Evolutionary conservation across 2,329 filamentous ascomycete species (phyloP), one percentile per base, ranked within the genome.

Genomic region (Epichloe bromicola): DNA sequence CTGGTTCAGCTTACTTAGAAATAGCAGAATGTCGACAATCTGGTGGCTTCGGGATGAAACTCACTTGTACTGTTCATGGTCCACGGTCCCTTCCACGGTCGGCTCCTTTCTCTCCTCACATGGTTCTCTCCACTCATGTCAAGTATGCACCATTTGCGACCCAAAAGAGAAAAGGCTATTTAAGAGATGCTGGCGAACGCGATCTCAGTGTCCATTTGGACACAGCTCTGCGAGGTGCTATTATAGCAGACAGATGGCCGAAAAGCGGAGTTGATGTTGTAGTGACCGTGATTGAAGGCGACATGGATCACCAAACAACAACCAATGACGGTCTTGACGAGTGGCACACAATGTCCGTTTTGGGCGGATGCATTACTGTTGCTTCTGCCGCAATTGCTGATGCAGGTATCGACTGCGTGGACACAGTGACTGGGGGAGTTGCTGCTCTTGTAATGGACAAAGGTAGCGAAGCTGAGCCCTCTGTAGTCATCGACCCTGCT

Each of bases 241-340:
- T 97, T 48, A 91, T 97, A 62, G 89, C 88, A 14, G 90, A 96
- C 64, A 77, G 91, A 52, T 98, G 91, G 88, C 93, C 93, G n/a
- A 98, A 98, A 74, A 95, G 88, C 65, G 90, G 88, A 43, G 83
- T 95, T n/a, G 93, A 98, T 64, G 83, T 98, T 40, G 84, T 95
- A 17, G 82, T 98, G 46, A 96, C 89, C 0, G 82, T 98, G 46
- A 74, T 98, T 17, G 93, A 98, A 69, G 91, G 88, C 3, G 93
- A 97, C 62, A 88, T 96, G 64, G 85, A 91, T 68, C 77, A 65
- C 65, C 78, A 67, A 64, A 66, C 67, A 45, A 69, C 68, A 3
- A 63, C 71, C 33, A 69, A 70, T 23, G 67, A 71, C 58, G 73
- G 70, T 8, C 77, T 81, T 53, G 81, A 82, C 55, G 80, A 85